Percentiles rank a stretch among this genome's conserved stretches.
phyloP scores from a whole-genome alignment of 1,284 basidiomycete species.

The Heterobasidion annosum region DNA sequence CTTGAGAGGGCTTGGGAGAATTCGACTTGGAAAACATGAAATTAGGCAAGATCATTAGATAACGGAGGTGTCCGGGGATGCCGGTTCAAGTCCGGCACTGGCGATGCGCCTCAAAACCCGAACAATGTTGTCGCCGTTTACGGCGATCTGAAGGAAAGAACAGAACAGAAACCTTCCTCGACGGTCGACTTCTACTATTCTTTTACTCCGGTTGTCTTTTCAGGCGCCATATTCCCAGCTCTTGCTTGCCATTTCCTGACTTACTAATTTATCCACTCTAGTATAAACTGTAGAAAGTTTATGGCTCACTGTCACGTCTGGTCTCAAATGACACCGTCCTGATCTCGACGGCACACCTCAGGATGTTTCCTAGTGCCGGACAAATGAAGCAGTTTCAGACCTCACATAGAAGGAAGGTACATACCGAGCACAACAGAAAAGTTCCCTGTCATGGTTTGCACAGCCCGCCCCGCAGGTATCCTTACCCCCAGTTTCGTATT shows the following conservation, averaged over 20 bases:
- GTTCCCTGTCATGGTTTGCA: conserved; percentile 24
- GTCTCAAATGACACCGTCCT: background rate
- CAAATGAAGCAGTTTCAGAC: conserved; percentile 22
- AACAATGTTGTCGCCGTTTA: conserved; percentile 10
- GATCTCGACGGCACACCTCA: background rate
- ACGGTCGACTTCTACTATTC: no score
- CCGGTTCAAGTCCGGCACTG: background rate
- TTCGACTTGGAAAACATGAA: no score
- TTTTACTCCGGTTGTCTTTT: conserved; percentile 11
- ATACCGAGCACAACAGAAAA: conserved; percentile 21
- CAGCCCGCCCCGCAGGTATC: background rate
- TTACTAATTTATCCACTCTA: background rate
- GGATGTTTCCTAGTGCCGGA: conserved; percentile 25
- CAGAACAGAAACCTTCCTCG: background rate
- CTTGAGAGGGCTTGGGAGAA: no score
- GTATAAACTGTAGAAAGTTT: background rate
- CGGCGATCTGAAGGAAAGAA: conserved; percentile 13
- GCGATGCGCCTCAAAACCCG: background rate
- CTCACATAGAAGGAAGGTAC: conserved; percentile 25
- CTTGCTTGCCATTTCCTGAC: conserved; percentile 5
- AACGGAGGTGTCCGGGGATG: background rate
- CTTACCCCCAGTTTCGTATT: conserved; percentile 5
- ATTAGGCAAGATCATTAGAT: background rate
- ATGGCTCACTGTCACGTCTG: background rate
- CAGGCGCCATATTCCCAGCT: conserved; percentile 8